Conservation (phyloP, 176 grass and related monocot species). For the bread wheat (Triticum aestivum) region IWGSC_CS_RefSeq_v2.1 NC_057798.1:221850487-221850986, state of each 20-base stretch:
- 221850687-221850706: conserved; percentile 20
- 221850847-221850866: neutral
- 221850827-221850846: neutral
- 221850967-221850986: conserved; percentile 3
- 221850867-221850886: neutral
- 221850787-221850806: conserved; percentile 19
- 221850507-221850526: neutral
- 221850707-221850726: conserved; percentile 14
- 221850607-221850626: neutral
- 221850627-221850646: neutral
- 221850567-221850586: neutral
- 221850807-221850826: neutral
- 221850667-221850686: conserved; percentile 7
- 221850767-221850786: neutral
- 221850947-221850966: neutral
- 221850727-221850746: conserved; percentile 21
- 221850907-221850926: neutral
- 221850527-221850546: neutral
- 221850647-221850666: neutral
- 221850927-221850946: neutral
- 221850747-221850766: conserved; percentile 5
- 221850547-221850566: neutral
- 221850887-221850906: conserved; percentile 18
- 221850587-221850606: neutral
- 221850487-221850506: neutral